A percentile compares a stretch with the other conserved stretches of the same genome.
Conservation (phyloP, 768 basidiomycete species). For the Hemileccinum impolitum region DNA sequence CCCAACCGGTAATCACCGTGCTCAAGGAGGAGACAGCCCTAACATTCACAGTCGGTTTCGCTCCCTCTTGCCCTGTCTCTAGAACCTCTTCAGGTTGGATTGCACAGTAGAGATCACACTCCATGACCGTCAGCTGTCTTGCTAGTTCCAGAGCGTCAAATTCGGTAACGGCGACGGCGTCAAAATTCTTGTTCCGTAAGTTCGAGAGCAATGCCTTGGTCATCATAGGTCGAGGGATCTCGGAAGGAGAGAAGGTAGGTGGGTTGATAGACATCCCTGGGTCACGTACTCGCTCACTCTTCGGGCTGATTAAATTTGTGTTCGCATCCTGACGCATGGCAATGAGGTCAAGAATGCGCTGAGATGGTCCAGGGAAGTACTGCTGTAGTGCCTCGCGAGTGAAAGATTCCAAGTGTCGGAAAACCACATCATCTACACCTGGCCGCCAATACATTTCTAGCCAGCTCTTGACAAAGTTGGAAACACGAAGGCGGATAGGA, state of each 20-base stretch:
- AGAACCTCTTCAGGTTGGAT: slow-evolving; percentile 88
- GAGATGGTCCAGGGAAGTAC: slow-evolving; percentile 66
- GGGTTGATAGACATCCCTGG: slow-evolving; percentile 74
- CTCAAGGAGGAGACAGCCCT: slow-evolving; percentile 84
- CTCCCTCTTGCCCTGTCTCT: slow-evolving; percentile 73
- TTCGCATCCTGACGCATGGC: slow-evolving; percentile 49
- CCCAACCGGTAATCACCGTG: slow-evolving; percentile 93
- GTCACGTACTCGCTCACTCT: slow-evolving; percentile 65
- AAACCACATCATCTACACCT: slow-evolving; percentile 65
- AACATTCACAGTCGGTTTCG: slow-evolving; percentile 63
- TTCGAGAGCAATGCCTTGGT: slow-evolving; percentile 70
- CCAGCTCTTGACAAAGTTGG: slow-evolving; percentile 94
- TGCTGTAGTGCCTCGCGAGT: slow-evolving; percentile 56
- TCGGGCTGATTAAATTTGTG: slow-evolving; percentile 49
- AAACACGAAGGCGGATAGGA: slow-evolving; percentile 86
- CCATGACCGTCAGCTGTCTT: slow-evolving; percentile 92
- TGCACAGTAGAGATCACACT: slow-evolving; percentile 80
- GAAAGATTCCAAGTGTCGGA: slow-evolving; percentile 57
- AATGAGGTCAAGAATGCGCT: slow-evolving; percentile 70
- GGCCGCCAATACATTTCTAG: slow-evolving; percentile 86
- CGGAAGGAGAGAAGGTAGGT: slow-evolving; percentile 46
- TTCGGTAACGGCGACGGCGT: slow-evolving; percentile 71
- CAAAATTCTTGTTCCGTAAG: slow-evolving; percentile 64
- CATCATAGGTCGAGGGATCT: slow-evolving; percentile 85
- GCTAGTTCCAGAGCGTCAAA: slow-evolving; percentile 92